Base-by-base conservation (phyloP, 2,329 filamentous ascomycete genomes). In the Tympanopsis confertula region DNA sequence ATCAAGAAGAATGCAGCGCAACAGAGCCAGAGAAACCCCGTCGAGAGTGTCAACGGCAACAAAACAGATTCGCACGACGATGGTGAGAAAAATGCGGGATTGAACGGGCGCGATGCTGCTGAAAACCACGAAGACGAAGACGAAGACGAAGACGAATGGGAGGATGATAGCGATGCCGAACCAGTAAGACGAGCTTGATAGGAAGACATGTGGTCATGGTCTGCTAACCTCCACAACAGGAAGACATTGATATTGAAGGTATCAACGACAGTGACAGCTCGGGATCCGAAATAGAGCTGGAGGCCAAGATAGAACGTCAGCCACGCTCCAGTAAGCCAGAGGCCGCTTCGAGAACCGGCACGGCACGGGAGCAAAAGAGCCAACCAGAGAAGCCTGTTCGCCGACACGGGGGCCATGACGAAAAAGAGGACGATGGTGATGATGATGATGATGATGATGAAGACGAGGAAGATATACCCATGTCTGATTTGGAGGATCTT, bases 391-490 rank as follows among this genome's bases (percentile, higher is more conserved):
- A 39, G 39, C n/a, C 39, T 38, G 13, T 40, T 13, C 19, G 42
- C 45, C 26, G 44, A 42, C n/a, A 42, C 38, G 43, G 30, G 20
- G 50, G 19, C 39, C 41, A 14, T 26, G 37, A 14, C 4, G 62
- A 66, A 1, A 58, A 62, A 1, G 62, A 68, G 5, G 65, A 66
- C 0, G 67, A 72, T 0, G 63, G 67, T 1, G 67, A 69, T 0
- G 69, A 69, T 0, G 74, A 77, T 0, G 74, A 76, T 0, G 74
- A 80, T 0, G 79, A 79, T 1, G 77, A 81, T 1, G 81, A 83
- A 17, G 82, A 87, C 4, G 84, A 89, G 33, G 86, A 91, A 47
- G 87, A 93, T 46, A 87, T 95, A 33, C 82, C 88, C 3, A 74
- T 94, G 45, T 94, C 86, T 20, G 88, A 95, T 50, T 78, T 91